Percentiles rank a stretch among this genome's conserved stretches.
Conservation (phyloP, 108 stramenopile genomes). For the Nitzschia putrida region DNA sequence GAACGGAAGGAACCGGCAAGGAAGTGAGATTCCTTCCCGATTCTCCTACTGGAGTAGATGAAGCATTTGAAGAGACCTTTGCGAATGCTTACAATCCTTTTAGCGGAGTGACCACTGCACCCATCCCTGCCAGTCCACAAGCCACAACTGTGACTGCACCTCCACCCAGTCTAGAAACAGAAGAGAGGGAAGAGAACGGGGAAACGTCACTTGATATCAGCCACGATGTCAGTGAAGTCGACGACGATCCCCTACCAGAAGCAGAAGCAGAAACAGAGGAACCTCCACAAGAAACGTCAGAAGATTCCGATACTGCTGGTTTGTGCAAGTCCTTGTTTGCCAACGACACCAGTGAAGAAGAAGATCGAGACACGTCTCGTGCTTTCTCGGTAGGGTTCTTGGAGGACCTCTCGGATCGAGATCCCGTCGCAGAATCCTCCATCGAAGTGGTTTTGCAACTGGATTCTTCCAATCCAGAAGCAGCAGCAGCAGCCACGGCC, state of each 20-base stretch:
- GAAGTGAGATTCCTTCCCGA: too few species aligned
- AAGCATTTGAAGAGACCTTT: neutral
- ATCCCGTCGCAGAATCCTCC: neutral
- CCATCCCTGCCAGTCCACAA: neutral
- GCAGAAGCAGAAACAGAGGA: neutral
- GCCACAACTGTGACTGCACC: neutral
- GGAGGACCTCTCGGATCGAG: neutral
- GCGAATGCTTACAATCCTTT: slow-evolving; percentile 1
- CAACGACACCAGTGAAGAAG: neutral
- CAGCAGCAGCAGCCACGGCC: too few species aligned
- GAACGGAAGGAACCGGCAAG: too few species aligned
- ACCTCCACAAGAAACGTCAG: too few species aligned
- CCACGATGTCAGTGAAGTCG: neutral
- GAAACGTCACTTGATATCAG: neutral
- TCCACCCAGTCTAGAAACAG: neutral
- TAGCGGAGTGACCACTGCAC: neutral
- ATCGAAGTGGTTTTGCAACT: neutral
- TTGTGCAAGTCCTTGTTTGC: neutral
- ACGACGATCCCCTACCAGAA: neutral
- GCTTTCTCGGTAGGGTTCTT: neutral
- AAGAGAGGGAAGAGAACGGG: neutral
- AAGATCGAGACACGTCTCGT: neutral
- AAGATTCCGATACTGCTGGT: neutral
- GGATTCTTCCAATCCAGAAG: too few species aligned
- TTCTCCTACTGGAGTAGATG: too few species aligned